phyloP scores from a whole-genome alignment of 2,329 filamentous ascomycete species.

The Trichothecium roseum region DNA sequence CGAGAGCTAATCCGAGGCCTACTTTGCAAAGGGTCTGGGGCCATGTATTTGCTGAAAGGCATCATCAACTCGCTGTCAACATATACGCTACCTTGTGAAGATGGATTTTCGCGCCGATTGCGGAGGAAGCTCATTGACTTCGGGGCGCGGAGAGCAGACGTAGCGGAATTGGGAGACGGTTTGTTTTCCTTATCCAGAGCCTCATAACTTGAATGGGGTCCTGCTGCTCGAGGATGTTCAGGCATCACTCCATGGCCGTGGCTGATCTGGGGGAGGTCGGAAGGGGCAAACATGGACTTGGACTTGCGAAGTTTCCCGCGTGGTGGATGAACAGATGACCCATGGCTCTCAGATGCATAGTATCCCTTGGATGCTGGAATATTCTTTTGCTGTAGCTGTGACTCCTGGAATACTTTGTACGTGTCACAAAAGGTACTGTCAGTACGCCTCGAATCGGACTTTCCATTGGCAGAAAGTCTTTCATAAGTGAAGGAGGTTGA shows the following conservation, averaged over 20 bases:
- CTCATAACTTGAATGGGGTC: conserved; percentile 4
- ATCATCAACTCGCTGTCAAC: conserved; percentile 22
- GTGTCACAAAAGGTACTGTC: background rate
- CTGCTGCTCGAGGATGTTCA: conserved; percentile 5
- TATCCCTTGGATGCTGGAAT: conserved; percentile 28
- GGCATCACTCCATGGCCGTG: conserved; percentile 7
- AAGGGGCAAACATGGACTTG: conserved; percentile 39
- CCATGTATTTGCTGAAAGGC: conserved; percentile 23
- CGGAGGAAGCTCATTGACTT: conserved; percentile 46
- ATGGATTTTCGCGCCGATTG: conserved; percentile 16
- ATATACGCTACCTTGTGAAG: conserved; percentile 8
- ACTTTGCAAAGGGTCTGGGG: conserved; percentile 21
- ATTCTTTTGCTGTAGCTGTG: background rate
- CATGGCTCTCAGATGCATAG: conserved; percentile 37
- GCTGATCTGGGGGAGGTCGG: conserved; percentile 8
- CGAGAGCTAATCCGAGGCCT: conserved; percentile 26
- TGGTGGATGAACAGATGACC: conserved; percentile 30
- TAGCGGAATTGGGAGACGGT: conserved; percentile 6
- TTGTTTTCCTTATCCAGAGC: conserved; percentile 18
- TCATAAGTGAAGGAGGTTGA: background rate
- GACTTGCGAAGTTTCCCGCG: conserved; percentile 42
- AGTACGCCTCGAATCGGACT: conserved; percentile 11
- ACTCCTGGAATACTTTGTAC: background rate
- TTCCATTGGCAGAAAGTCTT: conserved; percentile 1
- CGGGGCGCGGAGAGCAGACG: conserved; percentile 27